Conservation (phyloP, 1,284 basidiomycete genomes). For the Rhodotorula sp. region DNA sequence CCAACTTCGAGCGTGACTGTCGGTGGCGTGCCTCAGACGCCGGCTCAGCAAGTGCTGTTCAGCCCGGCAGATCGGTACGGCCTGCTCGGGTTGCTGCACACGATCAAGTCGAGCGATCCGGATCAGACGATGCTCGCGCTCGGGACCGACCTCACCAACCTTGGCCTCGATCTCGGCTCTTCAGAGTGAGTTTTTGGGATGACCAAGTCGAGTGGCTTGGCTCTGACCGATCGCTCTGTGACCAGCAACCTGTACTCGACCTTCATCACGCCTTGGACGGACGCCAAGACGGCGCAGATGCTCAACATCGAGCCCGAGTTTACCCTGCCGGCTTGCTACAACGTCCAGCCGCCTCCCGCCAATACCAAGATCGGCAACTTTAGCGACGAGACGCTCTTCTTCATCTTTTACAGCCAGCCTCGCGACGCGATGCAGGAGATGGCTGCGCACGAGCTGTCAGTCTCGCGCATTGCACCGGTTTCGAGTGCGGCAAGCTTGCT, state of each 20-base stretch:
- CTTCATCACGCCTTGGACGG: conserved; percentile 96
- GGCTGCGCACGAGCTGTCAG: conserved; percentile 87
- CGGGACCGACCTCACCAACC: conserved; percentile 86
- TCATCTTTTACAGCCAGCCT: conserved; percentile 96
- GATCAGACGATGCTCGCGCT: conserved; percentile 82
- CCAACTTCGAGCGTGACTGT: conserved; percentile 19
- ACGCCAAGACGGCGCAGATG: conserved; percentile 62
- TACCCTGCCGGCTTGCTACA: conserved; percentile 88
- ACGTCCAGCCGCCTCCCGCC: conserved; percentile 84
- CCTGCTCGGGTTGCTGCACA: conserved; percentile 77
- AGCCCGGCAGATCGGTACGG: conserved; percentile 96
- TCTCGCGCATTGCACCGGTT: background rate
- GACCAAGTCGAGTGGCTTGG: conserved; percentile 1
- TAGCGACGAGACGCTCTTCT: conserved; percentile 95
- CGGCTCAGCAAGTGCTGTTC: conserved; percentile 89
- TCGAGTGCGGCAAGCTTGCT: too few species aligned
- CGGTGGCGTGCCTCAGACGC: conserved; percentile 52
- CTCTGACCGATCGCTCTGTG: background rate
- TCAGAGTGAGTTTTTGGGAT: conserved; percentile 47
- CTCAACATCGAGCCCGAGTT: conserved; percentile 80
- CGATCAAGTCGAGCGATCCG: conserved; percentile 84
- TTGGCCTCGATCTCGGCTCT: conserved; percentile 86
- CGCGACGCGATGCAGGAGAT: conserved; percentile 91
- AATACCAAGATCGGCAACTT: conserved; percentile 83
- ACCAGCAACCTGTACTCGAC: conserved; percentile 80